A percentile compares a stretch with the other conserved stretches of the same genome.
Evolutionary conservation across 257 asterid genomes (phyloP).

Genomic region (Ligustrum vulgare): DNA sequence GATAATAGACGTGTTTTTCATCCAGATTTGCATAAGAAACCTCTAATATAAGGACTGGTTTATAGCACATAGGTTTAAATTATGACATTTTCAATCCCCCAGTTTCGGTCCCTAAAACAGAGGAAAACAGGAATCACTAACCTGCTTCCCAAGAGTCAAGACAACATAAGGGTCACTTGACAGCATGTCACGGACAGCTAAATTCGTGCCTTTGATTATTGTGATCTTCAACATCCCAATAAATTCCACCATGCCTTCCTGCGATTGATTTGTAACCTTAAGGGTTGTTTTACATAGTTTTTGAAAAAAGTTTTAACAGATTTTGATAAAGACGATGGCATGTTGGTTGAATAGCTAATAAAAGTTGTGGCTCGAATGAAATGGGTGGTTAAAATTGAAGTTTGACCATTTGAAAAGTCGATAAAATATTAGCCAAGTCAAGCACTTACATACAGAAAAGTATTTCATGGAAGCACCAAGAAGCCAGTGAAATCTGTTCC

Average conservation of each 20-base stretch:
- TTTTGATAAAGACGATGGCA: background rate
- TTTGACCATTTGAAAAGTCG: too few relatives aligned
- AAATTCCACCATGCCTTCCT: slow-evolving; percentile 95
- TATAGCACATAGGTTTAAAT: background rate
- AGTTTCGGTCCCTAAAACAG: background rate
- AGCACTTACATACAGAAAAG: background rate
- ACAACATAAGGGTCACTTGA: slow-evolving; percentile 97
- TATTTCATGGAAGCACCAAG: slow-evolving; percentile 19
- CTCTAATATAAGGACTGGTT: background rate
- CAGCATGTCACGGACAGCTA: slow-evolving; percentile 90
- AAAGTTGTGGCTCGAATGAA: too few relatives aligned
- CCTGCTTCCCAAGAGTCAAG: slow-evolving; percentile 86
- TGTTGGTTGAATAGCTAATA: too few relatives aligned
- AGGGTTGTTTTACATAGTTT: background rate
- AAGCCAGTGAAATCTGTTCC: slow-evolving; percentile 1
- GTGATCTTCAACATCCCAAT: slow-evolving; percentile 82
- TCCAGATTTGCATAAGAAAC: background rate
- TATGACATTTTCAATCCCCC: background rate
- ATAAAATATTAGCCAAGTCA: too few relatives aligned
- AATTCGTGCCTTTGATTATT: slow-evolving; percentile 75
- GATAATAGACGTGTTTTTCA: background rate
- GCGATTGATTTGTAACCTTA: slow-evolving; percentile 30
- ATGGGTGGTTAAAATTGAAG: too few relatives aligned
- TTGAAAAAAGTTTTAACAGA: background rate
- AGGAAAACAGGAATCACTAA: slow-evolving; percentile 23